Evolutionary conservation across 2,329 filamentous ascomycete genomes (phyloP), one percentile per base, ranked within the genome.

Genomic region (Monascus ruber): DNA sequence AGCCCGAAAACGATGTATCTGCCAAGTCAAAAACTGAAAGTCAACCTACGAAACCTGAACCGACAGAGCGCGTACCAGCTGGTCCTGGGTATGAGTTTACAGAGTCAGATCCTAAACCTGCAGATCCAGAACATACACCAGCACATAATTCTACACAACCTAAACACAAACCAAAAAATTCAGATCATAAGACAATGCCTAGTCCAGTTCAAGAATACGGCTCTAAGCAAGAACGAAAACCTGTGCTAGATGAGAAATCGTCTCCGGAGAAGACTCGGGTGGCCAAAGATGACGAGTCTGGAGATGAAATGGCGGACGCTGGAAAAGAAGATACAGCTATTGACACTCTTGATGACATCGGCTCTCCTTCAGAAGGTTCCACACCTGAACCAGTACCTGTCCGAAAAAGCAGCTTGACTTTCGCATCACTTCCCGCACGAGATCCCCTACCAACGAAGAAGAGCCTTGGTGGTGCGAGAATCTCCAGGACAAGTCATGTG

Each of bases 401-500:
- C 48, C 81, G 89, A 43, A 96, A 96, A 70, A 94, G 88, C 63
- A 96, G 89, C 58, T 73, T 98, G 43, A 94, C 84, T 42, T 96
- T 98, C 64, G 86, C 91, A 31, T 86, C 91, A 11, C 71, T 98
- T 8, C 91, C 91, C 26, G 88, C 89, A 2, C 77, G 91, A 44
- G 89, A 96, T 54, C 89, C 89, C 29, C 69, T 96, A 38, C 78
- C 79, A 27, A 77, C 76, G 10, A 93, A 93, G 59, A 89, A 88
- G 65, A 93, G 83, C 58, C 77, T 87, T 53, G 87, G 81, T 10
- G 60, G 73, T 34, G 72, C 74, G 17, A 73, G 85, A 36, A 66
- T 76, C 37, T 88, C 85, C 24, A 73, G 85, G 43, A 84, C 78
- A 5, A 94, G 85, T 53, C 82, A 94, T 48, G 59, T 88, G 29